A percentile compares a stretch with the other conserved stretches of the same genome.
These are phyloP conservation scores for Dothidotthia symphoricarpi DNA, from an alignment of 2,329 filamentous ascomycete genomes.

Conservation along the genomic window DNA sequence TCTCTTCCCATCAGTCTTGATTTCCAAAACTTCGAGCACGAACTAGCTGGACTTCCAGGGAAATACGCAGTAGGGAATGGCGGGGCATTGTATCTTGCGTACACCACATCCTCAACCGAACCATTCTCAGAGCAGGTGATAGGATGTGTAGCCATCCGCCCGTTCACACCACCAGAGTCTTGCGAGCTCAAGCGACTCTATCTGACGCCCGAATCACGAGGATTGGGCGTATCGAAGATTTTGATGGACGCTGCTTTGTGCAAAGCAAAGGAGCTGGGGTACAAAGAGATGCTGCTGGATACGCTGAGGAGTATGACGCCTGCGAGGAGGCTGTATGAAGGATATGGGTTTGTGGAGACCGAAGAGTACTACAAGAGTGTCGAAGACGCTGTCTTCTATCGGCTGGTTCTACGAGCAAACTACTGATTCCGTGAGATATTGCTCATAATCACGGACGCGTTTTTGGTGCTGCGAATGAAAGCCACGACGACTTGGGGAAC, in stretches of 20 bases:
- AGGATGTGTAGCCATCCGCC: conserved; percentile 54
- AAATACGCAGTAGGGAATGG: conserved; percentile 50
- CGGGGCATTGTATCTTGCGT: conserved; percentile 53
- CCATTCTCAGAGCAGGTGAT: conserved; percentile 29
- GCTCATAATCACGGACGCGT: no score
- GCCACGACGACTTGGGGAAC: no score
- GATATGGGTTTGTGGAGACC: conserved; percentile 53
- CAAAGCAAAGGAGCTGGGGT: conserved; percentile 50
- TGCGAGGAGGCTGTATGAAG: conserved; percentile 52
- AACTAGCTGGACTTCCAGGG: conserved; percentile 55
- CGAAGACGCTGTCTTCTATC: conserved; percentile 55
- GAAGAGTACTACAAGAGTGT: conserved; percentile 57
- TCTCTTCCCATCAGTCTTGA: conserved; percentile 55
- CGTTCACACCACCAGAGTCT: conserved; percentile 29
- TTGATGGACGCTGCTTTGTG: conserved; percentile 49
- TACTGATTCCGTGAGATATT: no score
- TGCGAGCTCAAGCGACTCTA: conserved; percentile 62
- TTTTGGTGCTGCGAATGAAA: no score
- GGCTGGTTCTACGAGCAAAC: conserved; percentile 25
- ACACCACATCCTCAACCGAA: conserved; percentile 6
- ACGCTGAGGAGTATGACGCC: conserved; percentile 54
- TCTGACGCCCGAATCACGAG: conserved; percentile 49
- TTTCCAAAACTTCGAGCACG: conserved; percentile 56
- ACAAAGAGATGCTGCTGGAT: conserved; percentile 56
- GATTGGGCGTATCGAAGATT: conserved; percentile 50